Conservation (phyloP, 1,284 basidiomycete species). For the Ustilago trichophora region DNA sequence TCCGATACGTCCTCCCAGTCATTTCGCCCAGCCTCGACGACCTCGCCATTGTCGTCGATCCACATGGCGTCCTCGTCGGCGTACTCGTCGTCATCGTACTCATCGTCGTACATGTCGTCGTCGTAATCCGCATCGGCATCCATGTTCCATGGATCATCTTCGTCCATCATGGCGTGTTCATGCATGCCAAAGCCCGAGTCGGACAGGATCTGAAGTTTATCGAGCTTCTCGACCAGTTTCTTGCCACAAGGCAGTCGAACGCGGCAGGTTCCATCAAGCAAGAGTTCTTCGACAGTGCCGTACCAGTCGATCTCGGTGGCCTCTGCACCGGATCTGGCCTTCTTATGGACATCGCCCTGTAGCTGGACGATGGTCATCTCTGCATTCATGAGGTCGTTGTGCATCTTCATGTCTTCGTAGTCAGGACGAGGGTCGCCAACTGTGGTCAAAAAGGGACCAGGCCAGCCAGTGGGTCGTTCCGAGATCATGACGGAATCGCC, state of each 20-base stretch:
- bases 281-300: slow-evolving; percentile 68
- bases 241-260: slow-evolving; percentile 65
- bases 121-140: slow-evolving; percentile 9
- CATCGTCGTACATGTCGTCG: slow-evolving; percentile 30
- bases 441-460: slow-evolving; percentile 37
- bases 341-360: slow-evolving; percentile 10
- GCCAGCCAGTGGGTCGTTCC: slow-evolving; percentile 74
- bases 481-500: slow-evolving; percentile 82
- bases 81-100: slow-evolving; percentile 12
- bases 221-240: slow-evolving; percentile 47
- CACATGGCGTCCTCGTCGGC: slow-evolving; percentile 30
- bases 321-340: slow-evolving; percentile 19
- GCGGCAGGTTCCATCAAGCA: slow-evolving; percentile 66
- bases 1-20: slow-evolving; percentile 59
- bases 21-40: slow-evolving; percentile 45
- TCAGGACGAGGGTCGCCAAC: slow-evolving; percentile 43
- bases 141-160: slow-evolving; percentile 29
- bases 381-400: slow-evolving; percentile 28
- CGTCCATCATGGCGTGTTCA: slow-evolving; percentile 26
- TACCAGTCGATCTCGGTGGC: slow-evolving; percentile 67
- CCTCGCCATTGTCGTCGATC: slow-evolving; percentile 52
- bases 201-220: slow-evolving; percentile 46
- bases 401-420: slow-evolving; percentile 27
- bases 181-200: slow-evolving; percentile 46
- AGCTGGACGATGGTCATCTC: slow-evolving; percentile 15